Conservation (phyloP, 2,329 filamentous ascomycete genomes). For the Colletotrichum sp. region DNA sequence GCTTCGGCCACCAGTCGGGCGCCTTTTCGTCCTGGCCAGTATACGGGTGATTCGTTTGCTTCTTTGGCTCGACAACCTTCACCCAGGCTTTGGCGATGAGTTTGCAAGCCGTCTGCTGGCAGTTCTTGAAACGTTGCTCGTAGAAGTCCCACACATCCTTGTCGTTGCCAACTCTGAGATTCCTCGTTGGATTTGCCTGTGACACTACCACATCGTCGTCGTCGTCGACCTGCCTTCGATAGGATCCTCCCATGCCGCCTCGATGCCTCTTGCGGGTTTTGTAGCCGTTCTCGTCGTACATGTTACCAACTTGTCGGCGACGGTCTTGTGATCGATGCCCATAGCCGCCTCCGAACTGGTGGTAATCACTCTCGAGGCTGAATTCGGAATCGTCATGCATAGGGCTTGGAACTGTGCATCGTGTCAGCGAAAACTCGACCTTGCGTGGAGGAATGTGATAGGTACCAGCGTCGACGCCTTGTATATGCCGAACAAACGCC, state of each 20-base stretch:
- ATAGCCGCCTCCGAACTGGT: constrained; percentile 24
- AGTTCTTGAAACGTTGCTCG: constrained; percentile 64
- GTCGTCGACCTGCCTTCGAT: constrained; percentile 41
- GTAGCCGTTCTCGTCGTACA: constrained; percentile 30
- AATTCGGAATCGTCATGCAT: constrained; percentile 35
- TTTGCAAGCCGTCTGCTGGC: constrained; percentile 76
- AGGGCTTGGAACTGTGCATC: constrained; percentile 33
- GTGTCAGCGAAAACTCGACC: background rate
- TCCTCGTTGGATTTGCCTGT: constrained; percentile 40
- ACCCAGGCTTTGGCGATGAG: constrained; percentile 78
- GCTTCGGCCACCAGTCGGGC: constrained; percentile 71
- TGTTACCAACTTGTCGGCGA: constrained; percentile 27
- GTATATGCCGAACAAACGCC: constrained; percentile 42
- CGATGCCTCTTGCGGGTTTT: constrained; percentile 43
- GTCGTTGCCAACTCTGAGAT: constrained; percentile 59
- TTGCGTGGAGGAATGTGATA: background rate
- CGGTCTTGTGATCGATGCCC: constrained; percentile 28
- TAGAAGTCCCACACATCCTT: constrained; percentile 65
- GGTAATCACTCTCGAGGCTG: constrained; percentile 21
- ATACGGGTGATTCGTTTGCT: constrained; percentile 78
- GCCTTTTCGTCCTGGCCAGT: constrained; percentile 67
- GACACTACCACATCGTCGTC: constrained; percentile 50
- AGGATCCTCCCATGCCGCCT: constrained; percentile 15
- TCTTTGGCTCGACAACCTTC: constrained; percentile 77
- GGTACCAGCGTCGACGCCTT: constrained; percentile 44